These are phyloP conservation scores for Calonectria hawksworthii DNA, from an alignment of 2,329 filamentous ascomycete genomes.

Conservation along the genomic window DNA sequence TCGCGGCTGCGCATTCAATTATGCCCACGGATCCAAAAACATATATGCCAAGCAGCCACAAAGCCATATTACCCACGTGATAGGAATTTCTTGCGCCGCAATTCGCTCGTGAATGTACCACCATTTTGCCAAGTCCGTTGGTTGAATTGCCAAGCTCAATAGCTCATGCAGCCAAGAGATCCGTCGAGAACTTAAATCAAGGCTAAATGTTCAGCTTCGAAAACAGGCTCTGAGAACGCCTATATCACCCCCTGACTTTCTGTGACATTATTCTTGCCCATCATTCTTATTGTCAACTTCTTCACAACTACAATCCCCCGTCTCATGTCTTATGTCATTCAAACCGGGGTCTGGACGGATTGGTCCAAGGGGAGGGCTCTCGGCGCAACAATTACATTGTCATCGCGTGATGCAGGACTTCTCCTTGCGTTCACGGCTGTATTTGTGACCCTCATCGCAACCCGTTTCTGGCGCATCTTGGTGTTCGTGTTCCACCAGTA, in stretches of 20 bases:
- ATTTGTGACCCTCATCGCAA: background rate
- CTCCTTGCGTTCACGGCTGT: background rate
- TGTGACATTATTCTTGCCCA: background rate
- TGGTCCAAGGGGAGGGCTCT: background rate
- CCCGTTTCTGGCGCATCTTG: background rate
- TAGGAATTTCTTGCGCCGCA: background rate
- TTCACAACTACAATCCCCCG: background rate
- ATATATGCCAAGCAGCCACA: background rate
- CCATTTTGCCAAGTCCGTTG: background rate
- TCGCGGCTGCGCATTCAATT: background rate
- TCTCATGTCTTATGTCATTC: background rate
- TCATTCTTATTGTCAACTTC: background rate
- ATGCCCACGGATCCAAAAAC: background rate
- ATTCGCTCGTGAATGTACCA: background rate
- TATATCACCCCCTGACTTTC: background rate
- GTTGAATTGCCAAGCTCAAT: background rate
- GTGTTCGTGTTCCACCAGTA: background rate
- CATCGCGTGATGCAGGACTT: background rate
- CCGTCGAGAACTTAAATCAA: background rate
- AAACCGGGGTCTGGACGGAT: background rate
- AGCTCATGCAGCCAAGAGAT: background rate
- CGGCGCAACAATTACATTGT: background rate
- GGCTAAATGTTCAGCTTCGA: background rate
- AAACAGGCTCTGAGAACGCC: background rate
- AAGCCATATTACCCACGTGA: background rate